A percentile compares a stretch with the other conserved stretches of the same genome.
phyloP scores from a whole-genome alignment of 2,329 filamentous ascomycete species.

The Helminthosporium solani region DNA sequence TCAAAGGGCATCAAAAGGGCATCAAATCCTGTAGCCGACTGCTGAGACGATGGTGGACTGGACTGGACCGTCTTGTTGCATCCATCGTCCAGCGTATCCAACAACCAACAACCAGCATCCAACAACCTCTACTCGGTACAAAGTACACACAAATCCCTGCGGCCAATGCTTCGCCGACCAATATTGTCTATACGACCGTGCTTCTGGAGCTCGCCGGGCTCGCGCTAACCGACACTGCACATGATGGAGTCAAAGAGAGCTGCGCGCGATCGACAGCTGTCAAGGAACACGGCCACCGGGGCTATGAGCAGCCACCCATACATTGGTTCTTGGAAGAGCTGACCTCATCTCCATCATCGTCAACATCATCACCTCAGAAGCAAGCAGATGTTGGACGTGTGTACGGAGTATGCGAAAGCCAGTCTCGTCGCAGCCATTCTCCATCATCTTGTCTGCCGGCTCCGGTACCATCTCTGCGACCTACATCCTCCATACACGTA shows the following conservation, averaged over 20 bases:
- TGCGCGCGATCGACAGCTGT: constrained; percentile 5
- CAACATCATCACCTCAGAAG: not conserved
- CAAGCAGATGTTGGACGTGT: too few species aligned
- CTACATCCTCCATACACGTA: not conserved
- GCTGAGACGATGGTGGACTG: too few species aligned
- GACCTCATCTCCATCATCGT: constrained; percentile 7
- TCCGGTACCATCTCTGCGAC: constrained; percentile 8
- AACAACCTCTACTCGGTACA: too few species aligned
- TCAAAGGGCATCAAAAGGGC: too few species aligned
- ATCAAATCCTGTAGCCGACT: too few species aligned
- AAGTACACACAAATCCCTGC: constrained; percentile 17
- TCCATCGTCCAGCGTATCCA: too few species aligned
- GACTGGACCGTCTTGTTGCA: too few species aligned
- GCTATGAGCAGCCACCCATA: constrained; percentile 6
- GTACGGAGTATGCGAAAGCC: constrained; percentile 7
- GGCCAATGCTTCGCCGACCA: constrained; percentile 33
- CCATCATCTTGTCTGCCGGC: constrained; percentile 27
- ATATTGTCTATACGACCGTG: constrained; percentile 19
- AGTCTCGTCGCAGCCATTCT: too few species aligned
- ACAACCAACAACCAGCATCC: too few species aligned
- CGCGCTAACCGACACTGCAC: constrained; percentile 15
- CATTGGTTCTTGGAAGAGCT: constrained; percentile 27
- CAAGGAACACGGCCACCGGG: not conserved
- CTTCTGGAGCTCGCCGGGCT: constrained; percentile 25
- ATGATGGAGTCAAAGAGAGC: not conserved